phyloP scores from a whole-genome alignment of 192 early-diverging fungal genomes.

The Coemansia sp. region DNA sequence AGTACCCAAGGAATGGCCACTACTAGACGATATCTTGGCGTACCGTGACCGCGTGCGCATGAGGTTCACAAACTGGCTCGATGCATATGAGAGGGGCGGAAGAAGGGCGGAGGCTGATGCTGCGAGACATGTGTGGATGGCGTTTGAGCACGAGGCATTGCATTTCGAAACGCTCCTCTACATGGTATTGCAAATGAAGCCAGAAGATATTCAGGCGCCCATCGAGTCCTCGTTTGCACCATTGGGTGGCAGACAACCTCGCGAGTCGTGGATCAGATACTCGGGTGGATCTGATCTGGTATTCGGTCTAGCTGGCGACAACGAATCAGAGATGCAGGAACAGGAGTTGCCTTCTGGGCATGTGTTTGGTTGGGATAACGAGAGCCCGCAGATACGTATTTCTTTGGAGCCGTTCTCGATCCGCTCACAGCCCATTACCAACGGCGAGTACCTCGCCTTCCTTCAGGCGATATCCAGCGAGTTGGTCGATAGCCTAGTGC shows the following conservation, averaged over 20 bases:
- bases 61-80: slow-evolving; percentile 57
- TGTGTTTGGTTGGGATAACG: slow-evolving; percentile 92
- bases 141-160: slow-evolving; percentile 93
- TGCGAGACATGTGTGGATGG: slow-evolving; percentile 79
- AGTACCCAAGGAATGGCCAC: slow-evolving; percentile 74
- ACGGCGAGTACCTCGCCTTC: slow-evolving; percentile 72
- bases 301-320: slow-evolving; percentile 67
- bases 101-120: slow-evolving; percentile 4
- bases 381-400: slow-evolving; percentile 60
- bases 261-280: slow-evolving; percentile 28
- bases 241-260: slow-evolving; percentile 10
- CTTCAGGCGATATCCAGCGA: slow-evolving; percentile 20
- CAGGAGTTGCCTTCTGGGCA: slow-evolving; percentile 20
- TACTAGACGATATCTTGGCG: slow-evolving; percentile 62
- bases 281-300: slow-evolving; percentile 26
- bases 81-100: slow-evolving; percentile 6
- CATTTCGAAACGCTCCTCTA: slow-evolving; percentile 93
- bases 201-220: slow-evolving; percentile 33
- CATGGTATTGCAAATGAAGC: slow-evolving; percentile 74
- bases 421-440: slow-evolving; percentile 79
- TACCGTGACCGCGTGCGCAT: slow-evolving; percentile 70
- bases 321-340: slow-evolving; percentile 39
- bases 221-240: slow-evolving; percentile 3
- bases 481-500: slow-evolving; percentile 34
- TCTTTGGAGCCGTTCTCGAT: slow-evolving; percentile 61